Evolutionary conservation across 2,329 filamentous ascomycete species (phyloP), one percentile per base, ranked within the genome.

Genomic region (Colletotrichum sidae): DNA sequence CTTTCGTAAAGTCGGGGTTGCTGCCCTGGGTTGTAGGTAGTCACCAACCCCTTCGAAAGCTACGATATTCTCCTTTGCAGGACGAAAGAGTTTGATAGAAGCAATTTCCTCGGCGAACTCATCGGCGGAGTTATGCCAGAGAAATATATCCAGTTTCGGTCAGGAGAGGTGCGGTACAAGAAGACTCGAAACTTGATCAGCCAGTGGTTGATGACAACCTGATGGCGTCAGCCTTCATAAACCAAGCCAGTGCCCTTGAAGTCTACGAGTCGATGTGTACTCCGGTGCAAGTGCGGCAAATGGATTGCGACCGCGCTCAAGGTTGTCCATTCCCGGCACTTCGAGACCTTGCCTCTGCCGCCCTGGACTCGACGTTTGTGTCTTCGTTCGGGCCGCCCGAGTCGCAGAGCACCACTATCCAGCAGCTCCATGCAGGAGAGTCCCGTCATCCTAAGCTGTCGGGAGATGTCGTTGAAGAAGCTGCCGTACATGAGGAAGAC

Each of bases 61-160:
- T 78, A 82, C 67, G 81, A 83, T 65, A 75, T 84, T 45, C 74
- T 83, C 15, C 71, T 79, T 2, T 77, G 80, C 1, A 77, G 80
- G 11, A 46, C 15, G 8, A 78, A 77, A 49, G 81, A 83, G 47
- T 83, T 83, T 55, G 81, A 83, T 68, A 76, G 79, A 10, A 76
- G 74, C 49, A 69, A 68, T 54, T 74, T 75, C 67, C 77, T 79
- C 41, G 66, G 68, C 4, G 71, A 73, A 3, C 50, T 76, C 5
- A 72, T 79, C 34, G 69, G 68, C 25, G 75, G 75, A 12, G 70
- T 79, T n/a, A 60, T 74, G 25, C 75, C 74, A 1, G 59, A 75
- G 42, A 71, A 75, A 56, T 77, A 79, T 55, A 74, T 74, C 13
- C 64, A 72, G 35, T 72, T 75, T 44, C 58, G 67, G 51, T 75